phyloP scores from a whole-genome alignment of 331 rosid species.

The Acacia pycnantha region DNA sequence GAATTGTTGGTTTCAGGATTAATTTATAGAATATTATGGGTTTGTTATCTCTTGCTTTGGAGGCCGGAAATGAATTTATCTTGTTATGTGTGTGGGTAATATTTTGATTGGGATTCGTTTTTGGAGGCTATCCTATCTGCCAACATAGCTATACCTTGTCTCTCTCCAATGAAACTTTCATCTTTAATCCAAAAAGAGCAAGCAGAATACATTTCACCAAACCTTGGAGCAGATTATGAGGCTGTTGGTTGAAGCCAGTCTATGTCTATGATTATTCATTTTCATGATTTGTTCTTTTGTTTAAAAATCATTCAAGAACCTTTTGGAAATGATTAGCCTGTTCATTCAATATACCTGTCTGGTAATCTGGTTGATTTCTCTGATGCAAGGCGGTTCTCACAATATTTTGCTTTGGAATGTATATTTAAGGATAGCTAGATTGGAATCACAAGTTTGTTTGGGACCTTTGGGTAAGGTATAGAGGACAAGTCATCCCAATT shows the following conservation, averaged over 20 bases:
- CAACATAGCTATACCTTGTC: neutral
- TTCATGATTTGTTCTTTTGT: neutral
- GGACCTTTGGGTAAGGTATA: neutral
- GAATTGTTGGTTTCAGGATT: neutral
- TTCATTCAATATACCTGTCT: neutral
- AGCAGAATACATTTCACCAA: neutral
- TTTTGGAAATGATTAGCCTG: neutral
- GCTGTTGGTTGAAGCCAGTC: neutral
- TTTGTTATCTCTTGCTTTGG: neutral
- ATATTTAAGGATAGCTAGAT: neutral
- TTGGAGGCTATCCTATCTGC: neutral
- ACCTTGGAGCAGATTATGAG: neutral
- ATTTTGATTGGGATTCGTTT: neutral
- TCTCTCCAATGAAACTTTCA: neutral
- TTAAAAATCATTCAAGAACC: neutral
- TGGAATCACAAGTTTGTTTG: neutral
- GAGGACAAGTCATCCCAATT: neutral
- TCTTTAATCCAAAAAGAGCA: neutral
- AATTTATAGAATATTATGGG: neutral
- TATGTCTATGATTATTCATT: neutral
- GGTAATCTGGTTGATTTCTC: neutral
- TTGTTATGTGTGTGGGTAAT: neutral
- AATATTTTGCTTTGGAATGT: neutral
- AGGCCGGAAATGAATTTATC: neutral
- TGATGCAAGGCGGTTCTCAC: neutral